A percentile compares a stretch with the other conserved stretches of the same genome.
Conservation (phyloP, 2,329 filamentous ascomycete genomes). For the Ascosphaera pollenicola region DNA sequence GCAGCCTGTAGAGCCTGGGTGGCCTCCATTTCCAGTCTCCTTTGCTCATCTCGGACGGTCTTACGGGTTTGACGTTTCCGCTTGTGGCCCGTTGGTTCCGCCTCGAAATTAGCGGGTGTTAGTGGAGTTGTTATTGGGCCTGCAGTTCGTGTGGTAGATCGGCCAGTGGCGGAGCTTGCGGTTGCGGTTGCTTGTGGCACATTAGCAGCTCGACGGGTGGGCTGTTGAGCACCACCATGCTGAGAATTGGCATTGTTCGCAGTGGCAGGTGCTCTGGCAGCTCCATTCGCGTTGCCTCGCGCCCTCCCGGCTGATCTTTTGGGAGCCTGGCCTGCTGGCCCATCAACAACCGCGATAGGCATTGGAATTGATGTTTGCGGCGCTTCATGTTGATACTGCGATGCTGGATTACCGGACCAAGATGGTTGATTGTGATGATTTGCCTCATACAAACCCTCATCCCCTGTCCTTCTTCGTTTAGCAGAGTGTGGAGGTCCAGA, state of each 20-base stretch:
- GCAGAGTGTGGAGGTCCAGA: too few relatives aligned
- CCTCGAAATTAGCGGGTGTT: slow-evolving; percentile 29
- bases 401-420: slow-evolving; percentile 47
- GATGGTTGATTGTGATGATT: slow-evolving; percentile 49
- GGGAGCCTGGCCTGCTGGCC: too few relatives aligned
- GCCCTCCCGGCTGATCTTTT: too few relatives aligned
- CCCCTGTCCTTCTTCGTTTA: slow-evolving; percentile 54
- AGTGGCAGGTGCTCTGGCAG: too few relatives aligned
- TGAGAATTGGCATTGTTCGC: too few relatives aligned
- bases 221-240: too few relatives aligned
- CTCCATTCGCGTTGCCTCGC: too few relatives aligned
- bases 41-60: slow-evolving; percentile 62
- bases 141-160: slow-evolving; percentile 36
- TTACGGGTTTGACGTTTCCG: slow-evolving; percentile 64
- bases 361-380: slow-evolving; percentile 48
- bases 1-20: slow-evolving; percentile 19
- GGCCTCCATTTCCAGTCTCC: slow-evolving; percentile 50
- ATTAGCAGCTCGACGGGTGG: too few relatives aligned
- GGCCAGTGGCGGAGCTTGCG: too few relatives aligned
- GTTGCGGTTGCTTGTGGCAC: too few relatives aligned
- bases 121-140: slow-evolving; percentile 37
- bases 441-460: slow-evolving; percentile 40
- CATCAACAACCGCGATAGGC: too few relatives aligned
- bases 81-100: slow-evolving; percentile 49
- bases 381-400: slow-evolving; percentile 42